Conservation (phyloP, 2,329 filamentous ascomycete species). For the Cercospora sojina region DNA sequence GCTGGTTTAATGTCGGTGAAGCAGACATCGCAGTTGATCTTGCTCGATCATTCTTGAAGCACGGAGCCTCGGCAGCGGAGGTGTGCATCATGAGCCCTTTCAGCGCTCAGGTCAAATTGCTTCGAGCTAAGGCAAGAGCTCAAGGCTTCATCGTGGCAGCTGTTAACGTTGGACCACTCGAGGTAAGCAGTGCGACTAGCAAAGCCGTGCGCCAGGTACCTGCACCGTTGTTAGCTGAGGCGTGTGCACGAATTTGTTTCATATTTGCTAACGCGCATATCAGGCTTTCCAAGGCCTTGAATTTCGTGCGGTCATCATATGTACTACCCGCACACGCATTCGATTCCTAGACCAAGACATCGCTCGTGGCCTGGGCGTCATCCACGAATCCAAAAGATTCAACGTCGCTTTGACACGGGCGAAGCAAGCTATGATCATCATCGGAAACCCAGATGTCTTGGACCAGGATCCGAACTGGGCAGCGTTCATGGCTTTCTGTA, state of each 20-base stretch:
- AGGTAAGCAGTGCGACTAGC: constrained; percentile 1
- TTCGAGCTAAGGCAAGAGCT: constrained; percentile 24
- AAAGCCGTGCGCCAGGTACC: not conserved
- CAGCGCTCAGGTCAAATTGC: constrained; percentile 29
- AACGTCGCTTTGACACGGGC: constrained; percentile 33
- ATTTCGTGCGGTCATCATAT: constrained; percentile 29
- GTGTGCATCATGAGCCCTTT: constrained; percentile 36
- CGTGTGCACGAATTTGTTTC: not conserved
- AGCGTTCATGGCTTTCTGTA: constrained; percentile 29
- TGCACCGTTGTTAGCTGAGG: no score
- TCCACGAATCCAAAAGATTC: constrained; percentile 30
- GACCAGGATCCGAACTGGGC: constrained; percentile 29
- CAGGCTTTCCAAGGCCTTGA: constrained; percentile 34
- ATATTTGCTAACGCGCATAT: not conserved
- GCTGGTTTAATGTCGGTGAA: constrained; percentile 31
- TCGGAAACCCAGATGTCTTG: constrained; percentile 29
- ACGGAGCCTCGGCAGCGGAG: constrained; percentile 20
- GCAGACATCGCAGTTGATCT: constrained; percentile 24
- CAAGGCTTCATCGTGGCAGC: constrained; percentile 3
- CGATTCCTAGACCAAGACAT: constrained; percentile 32
- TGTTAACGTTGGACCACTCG: constrained; percentile 31
- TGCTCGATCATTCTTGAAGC: constrained; percentile 26
- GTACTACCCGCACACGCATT: constrained; percentile 32
- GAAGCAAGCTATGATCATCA: constrained; percentile 30
- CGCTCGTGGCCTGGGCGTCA: constrained; percentile 29